These are phyloP conservation scores for Tetraselmis chui DNA, from an alignment of 139 green algal genomes.

Conservation along the genomic window DNA sequence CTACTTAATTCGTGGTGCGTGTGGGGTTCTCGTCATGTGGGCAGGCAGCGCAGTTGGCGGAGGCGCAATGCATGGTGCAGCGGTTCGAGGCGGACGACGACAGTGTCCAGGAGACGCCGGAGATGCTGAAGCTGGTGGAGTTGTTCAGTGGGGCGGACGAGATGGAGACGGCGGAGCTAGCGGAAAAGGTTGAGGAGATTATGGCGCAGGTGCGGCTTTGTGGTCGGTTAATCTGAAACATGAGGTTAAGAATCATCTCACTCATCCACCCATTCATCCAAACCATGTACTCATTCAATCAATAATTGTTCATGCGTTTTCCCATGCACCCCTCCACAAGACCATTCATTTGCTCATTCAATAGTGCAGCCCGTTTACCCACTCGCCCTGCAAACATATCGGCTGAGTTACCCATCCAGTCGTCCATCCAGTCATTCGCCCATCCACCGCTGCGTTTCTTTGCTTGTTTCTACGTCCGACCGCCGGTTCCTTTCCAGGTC, in stretches of 20 bases:
- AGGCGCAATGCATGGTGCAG: not conserved
- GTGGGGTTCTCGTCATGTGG: not conserved
- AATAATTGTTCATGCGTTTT: not conserved
- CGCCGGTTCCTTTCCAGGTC: too few relatives aligned
- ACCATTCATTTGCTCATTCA: not conserved
- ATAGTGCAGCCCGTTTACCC: not conserved
- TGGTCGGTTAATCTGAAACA: too few relatives aligned
- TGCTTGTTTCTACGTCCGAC: too few relatives aligned
- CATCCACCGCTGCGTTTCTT: too few relatives aligned
- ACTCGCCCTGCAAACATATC: too few relatives aligned
- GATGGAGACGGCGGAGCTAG: not conserved
- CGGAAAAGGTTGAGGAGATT: not conserved
- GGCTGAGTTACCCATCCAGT: too few relatives aligned
- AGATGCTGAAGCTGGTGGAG: not conserved
- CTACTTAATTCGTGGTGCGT: too few relatives aligned
- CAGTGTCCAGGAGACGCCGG: not conserved
- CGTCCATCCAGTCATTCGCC: too few relatives aligned
- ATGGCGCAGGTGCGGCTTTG: not conserved
- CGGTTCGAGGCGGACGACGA: not conserved
- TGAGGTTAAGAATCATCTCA: too few relatives aligned
- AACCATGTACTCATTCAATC: not conserved
- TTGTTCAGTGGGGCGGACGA: not conserved
- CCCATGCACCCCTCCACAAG: not conserved
- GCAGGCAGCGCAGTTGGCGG: not conserved
- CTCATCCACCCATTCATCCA: not conserved